These are phyloP conservation scores for Roridomyces roridus DNA, from an alignment of 768 basidiomycete genomes.

Conservation along the genomic window DNA sequence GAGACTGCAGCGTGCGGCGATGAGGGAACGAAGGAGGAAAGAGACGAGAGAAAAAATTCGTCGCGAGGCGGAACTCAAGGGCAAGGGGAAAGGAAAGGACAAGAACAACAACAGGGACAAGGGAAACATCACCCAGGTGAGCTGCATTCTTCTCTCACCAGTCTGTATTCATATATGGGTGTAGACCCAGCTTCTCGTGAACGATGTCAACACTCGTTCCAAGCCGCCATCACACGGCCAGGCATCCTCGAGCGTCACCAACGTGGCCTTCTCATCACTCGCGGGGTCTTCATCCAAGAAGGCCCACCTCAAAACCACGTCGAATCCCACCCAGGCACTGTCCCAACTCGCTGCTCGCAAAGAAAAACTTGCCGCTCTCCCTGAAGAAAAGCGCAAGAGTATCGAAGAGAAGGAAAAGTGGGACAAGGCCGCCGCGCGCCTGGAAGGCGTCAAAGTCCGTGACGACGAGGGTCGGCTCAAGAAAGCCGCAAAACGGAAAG, in stretches of 20 bases:
- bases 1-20: slow-evolving; percentile 73
- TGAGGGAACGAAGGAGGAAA: slow-evolving; percentile 86
- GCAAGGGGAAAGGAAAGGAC: slow-evolving; percentile 54
- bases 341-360: slow-evolving; percentile 79
- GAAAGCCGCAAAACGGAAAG: slow-evolving; percentile 92
- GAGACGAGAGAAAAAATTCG: slow-evolving; percentile 85
- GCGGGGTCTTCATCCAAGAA: slow-evolving; percentile 64
- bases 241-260: slow-evolving; percentile 54
- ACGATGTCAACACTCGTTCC: slow-evolving; percentile 39
- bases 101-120: slow-evolving; percentile 44
- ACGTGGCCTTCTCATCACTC: slow-evolving; percentile 71
- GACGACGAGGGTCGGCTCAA: slow-evolving; percentile 88
- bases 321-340: slow-evolving; percentile 88
- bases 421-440: slow-evolving; percentile 86
- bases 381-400: slow-evolving; percentile 83
- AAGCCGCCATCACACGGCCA: slow-evolving; percentile 34
- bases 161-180: slow-evolving; percentile 4
- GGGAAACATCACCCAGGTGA: slow-evolving; percentile 61
- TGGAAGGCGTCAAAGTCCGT: slow-evolving; percentile 90
- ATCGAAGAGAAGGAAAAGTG: slow-evolving; percentile 87
- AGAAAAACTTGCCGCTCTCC: slow-evolving; percentile 75
- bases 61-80: slow-evolving; percentile 64
- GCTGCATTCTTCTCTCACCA: slow-evolving; percentile 19
- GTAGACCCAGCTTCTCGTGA: slow-evolving; percentile 78
- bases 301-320: slow-evolving; percentile 64